These are phyloP conservation scores for Saitozyma sp. DNA, from an alignment of 768 basidiomycete genomes.

Conservation along the genomic window DNA sequence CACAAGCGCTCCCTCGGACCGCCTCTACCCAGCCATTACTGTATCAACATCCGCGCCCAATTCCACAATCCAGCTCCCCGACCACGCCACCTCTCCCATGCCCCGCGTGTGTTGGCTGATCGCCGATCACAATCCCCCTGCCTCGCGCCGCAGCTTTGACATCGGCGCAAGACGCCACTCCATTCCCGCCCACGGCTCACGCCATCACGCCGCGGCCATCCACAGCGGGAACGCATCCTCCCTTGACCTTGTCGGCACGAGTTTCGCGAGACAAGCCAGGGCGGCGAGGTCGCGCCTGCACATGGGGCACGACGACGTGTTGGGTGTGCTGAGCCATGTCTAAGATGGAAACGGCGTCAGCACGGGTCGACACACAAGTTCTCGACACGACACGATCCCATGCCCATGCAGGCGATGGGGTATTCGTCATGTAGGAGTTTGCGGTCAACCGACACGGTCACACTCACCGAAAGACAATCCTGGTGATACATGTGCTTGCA, in stretches of 20 bases:
- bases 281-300: slow-evolving; percentile 41
- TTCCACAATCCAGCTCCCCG: too few species aligned
- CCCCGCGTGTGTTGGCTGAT: too few species aligned
- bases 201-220: slow-evolving; percentile 18
- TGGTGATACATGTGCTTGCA: slow-evolving; percentile 47
- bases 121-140: too few species aligned
- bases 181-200: too few species aligned
- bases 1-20: too few species aligned
- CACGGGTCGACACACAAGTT: neutral
- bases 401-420: neutral
- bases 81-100: neutral
- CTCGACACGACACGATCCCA: too few species aligned
- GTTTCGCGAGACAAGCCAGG: slow-evolving; percentile 25
- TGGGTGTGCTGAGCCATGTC: slow-evolving; percentile 40
- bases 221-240: slow-evolving; percentile 36
- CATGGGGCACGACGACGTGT: slow-evolving; percentile 42
- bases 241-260: slow-evolving; percentile 15
- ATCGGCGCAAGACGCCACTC: too few species aligned
- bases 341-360: slow-evolving; percentile 9
- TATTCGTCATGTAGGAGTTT: neutral
- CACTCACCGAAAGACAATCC: slow-evolving; percentile 40
- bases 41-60: too few species aligned
- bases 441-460: neutral
- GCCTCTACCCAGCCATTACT: too few species aligned
- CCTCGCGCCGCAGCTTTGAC: too few species aligned